Evolutionary conservation across 1,284 basidiomycete genomes (phyloP), one percentile per base, ranked within the genome.

Genomic region (Fomitopsis pinicola): DNA sequence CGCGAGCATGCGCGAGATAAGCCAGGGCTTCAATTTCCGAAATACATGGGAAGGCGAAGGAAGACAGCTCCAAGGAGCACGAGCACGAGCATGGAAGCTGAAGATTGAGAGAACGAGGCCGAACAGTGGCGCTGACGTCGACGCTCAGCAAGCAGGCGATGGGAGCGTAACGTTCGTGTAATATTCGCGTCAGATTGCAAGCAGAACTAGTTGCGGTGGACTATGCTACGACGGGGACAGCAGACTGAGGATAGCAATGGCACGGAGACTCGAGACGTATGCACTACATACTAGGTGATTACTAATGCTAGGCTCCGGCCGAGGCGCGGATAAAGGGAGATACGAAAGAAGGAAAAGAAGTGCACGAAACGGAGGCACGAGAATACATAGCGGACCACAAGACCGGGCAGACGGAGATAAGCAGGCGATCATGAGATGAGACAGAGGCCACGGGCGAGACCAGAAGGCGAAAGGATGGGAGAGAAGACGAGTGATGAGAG

Each of bases 251-350:
- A 50, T n/a, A 50, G 48, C 48, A 50, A 15, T 15, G 48, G 48
- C 48, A 50, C 48, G 48, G 8, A 30, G 28, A 50, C 48, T 50
- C 48, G 30, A 26, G 48, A 50, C 48, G 48, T 50, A 50, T 22
- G 48, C 48, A 22, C 28, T 50, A 58, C 56, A 61, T 55, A 61
- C 59, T 61, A 61, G 59, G n/a, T 55, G 42, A 61, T 61, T 61
- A 61, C 56, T 57, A 60, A 55, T 19, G 45, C 59, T 58, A 57
- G 57, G 59, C 55, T 61, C 59, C 59, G 59, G 56, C 59, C 59
- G 55, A 30, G n/a, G 54, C n/a, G 48, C 56, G 15, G 59, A 46
- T 55, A 57, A 48, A 46, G 55, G 45, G 55, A 61, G 55, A 19
- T 46, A 40, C 17, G 54, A 28, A 28, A 42, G 45, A 19, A 36